Base-by-base conservation (phyloP, 805 yeast species). In the Hanseniaspora jakobsenii region DNA sequence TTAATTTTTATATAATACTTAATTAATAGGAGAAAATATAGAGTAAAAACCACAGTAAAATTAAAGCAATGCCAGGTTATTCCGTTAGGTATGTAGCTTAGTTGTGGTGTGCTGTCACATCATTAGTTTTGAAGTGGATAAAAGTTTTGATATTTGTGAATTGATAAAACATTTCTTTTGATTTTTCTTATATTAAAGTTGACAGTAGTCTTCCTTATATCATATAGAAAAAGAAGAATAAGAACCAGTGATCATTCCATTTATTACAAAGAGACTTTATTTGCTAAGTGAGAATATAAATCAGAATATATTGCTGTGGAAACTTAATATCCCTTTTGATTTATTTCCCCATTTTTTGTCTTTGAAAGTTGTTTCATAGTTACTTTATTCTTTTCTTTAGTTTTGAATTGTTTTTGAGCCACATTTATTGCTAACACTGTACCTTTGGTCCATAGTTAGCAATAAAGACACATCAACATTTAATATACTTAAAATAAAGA, bases 21-120 rank as follows among this genome's bases (percentile, higher is more conserved):
- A n/a, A 8, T 30, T 22, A 30, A 16, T 14, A 6, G 23, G 22
- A 22, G 32, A 29, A 32, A 21, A 34, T 14, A 32, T 1, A 35
- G 1, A 16, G 21, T 14, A 21, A 30, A 44, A 32, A 44, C 42
- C 42, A 35, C 31, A 16, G 28, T 19, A 38, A 30, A 35, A 19
- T 23, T 35, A 31, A 70, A 35, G 76, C 73, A 64, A 85, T 85
- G 95, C 81, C 94, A 78, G 94, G 94, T 83, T 87, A 80, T 78
- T 79, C 95, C 75, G 95, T 85, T 71, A 84, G 89, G 94, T 83
- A 82, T 66, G 94, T 81, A 55, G 35, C 36, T 43, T 42, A 28
- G 26, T n/a, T 18, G 32, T 27, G 28, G 28, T 26, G 13, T 38
- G 4, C 9, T 18, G 27, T n/a, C n/a, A n/a, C 41, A 29, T 38